These are phyloP conservation scores for Cytospora piceae DNA, from an alignment of 2,329 filamentous ascomycete species.

Conservation along the genomic window DNA sequence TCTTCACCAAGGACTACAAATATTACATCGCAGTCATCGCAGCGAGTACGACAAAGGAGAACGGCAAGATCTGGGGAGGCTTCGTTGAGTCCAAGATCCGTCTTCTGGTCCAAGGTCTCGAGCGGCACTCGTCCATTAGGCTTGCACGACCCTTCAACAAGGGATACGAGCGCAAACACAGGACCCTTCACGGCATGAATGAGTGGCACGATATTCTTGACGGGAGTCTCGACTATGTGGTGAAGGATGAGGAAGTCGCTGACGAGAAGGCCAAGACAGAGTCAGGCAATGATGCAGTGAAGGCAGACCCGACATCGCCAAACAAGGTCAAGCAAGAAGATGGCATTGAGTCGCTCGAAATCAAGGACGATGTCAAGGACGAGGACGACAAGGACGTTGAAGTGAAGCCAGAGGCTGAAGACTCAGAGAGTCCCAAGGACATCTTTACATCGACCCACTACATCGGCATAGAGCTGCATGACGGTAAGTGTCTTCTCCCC, in stretches of 20 bases:
- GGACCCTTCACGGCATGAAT: conserved; percentile 56
- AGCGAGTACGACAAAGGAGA: conserved; percentile 80
- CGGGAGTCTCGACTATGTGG: conserved; percentile 53
- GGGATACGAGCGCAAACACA: conserved; percentile 82
- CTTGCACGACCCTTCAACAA: conserved; percentile 93
- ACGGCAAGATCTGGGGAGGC: conserved; percentile 85
- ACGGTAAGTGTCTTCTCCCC: conserved; percentile 59
- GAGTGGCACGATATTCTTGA: conserved; percentile 59
- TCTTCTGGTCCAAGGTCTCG: conserved; percentile 80
- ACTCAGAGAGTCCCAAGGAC: conserved; percentile 38
- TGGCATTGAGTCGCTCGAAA: conserved; percentile 34
- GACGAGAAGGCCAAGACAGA: conserved; percentile 50
- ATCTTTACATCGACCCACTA: conserved; percentile 94
- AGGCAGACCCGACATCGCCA: conserved; percentile 51
- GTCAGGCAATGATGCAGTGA: conserved; percentile 51
- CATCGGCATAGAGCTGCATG: conserved; percentile 80
- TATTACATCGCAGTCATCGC: conserved; percentile 92
- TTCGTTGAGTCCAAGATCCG: conserved; percentile 93
- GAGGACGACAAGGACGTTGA: conserved; percentile 28
- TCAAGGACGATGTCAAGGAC: conserved; percentile 33
- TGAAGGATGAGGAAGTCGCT: conserved; percentile 40
- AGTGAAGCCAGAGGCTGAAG: conserved; percentile 34
- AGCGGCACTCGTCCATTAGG: conserved; percentile 77
- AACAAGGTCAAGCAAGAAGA: conserved; percentile 44
- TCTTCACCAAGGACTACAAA: conserved; percentile 92